Conservation (phyloP, 306 rosid genomes). For the Macrotyloma uniflorum region DNA sequence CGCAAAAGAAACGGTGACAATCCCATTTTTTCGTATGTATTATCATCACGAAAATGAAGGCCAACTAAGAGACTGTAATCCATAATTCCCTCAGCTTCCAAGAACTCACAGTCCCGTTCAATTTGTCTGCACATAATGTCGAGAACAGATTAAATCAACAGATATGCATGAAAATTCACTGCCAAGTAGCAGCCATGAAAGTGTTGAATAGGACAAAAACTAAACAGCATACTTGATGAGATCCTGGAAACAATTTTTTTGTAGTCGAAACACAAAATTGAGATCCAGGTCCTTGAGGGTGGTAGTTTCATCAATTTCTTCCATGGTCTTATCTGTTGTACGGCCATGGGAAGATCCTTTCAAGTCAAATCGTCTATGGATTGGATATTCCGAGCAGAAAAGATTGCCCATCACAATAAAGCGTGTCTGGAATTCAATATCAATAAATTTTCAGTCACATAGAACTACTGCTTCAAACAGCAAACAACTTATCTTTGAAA, state of each 20-base stretch:
- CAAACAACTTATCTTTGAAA: background rate
- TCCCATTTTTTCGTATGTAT: slow-evolving; percentile 76
- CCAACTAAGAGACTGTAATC: slow-evolving; percentile 98
- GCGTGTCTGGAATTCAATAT: slow-evolving; percentile 67
- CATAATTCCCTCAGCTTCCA: slow-evolving; percentile 94
- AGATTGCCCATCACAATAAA: slow-evolving; percentile 99
- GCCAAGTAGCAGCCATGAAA: background rate
- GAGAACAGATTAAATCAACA: slow-evolving; percentile 35
- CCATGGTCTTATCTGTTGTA: slow-evolving; percentile 73
- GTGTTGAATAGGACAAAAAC: background rate
- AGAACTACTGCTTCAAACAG: slow-evolving; percentile 20
- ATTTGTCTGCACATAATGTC: slow-evolving; percentile 69
- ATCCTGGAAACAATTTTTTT: slow-evolving; percentile 65
- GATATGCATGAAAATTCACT: background rate
- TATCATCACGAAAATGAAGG: slow-evolving; percentile 87
- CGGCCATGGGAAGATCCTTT: slow-evolving; percentile 98
- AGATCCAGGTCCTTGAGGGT: slow-evolving; percentile 97
- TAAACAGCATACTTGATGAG: slow-evolving; percentile 67
- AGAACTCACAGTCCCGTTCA: slow-evolving; percentile 84
- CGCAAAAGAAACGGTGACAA: slow-evolving; percentile 85
- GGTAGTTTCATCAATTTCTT: slow-evolving; percentile 95
- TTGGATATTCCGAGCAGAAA: slow-evolving; percentile 93
- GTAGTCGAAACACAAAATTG: slow-evolving; percentile 84
- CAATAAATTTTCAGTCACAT: background rate
- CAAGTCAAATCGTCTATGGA: slow-evolving; percentile 92